A percentile compares a stretch with the other conserved stretches of the same genome.
Conservation (phyloP, 2,329 filamentous ascomycete genomes). For the Microdochium trichocladiopsis region DNA sequence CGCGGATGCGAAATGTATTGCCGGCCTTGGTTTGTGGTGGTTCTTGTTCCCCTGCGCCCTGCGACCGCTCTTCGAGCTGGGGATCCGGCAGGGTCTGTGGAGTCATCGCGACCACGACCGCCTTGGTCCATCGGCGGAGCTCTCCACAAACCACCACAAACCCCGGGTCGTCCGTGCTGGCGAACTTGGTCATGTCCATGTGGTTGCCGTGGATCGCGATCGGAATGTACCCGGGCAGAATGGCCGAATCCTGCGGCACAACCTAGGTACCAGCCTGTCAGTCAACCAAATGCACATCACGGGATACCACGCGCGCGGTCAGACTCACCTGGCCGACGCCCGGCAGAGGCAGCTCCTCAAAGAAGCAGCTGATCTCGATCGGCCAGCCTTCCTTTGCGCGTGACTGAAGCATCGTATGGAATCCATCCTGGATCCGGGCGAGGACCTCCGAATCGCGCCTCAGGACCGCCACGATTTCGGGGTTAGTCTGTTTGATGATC, state of each 20-base stretch:
- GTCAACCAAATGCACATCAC: background rate
- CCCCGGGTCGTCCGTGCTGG: too few relatives aligned
- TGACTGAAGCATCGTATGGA: constrained; percentile 16
- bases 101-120: background rate
- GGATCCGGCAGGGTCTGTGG: background rate
- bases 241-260: constrained; percentile 18
- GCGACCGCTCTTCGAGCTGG: background rate
- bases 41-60: background rate
- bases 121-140: too few relatives aligned
- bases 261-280: constrained; percentile 15
- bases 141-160: too few relatives aligned
- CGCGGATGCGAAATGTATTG: background rate
- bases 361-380: constrained; percentile 24
- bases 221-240: constrained; percentile 18
- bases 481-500: constrained; percentile 22
- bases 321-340: constrained; percentile 10
- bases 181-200: too few relatives aligned
- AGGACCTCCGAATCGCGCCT: background rate
- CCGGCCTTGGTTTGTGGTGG: background rate
- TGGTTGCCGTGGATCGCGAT: constrained; percentile 19
- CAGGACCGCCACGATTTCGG: constrained; percentile 14
- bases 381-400: constrained; percentile 4
- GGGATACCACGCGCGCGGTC: too few relatives aligned
- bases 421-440: background rate
- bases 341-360: constrained; percentile 22